These are phyloP conservation scores for Penicillium sp. DNA, from an alignment of 2,329 filamentous ascomycete genomes.

Conservation along the genomic window DNA sequence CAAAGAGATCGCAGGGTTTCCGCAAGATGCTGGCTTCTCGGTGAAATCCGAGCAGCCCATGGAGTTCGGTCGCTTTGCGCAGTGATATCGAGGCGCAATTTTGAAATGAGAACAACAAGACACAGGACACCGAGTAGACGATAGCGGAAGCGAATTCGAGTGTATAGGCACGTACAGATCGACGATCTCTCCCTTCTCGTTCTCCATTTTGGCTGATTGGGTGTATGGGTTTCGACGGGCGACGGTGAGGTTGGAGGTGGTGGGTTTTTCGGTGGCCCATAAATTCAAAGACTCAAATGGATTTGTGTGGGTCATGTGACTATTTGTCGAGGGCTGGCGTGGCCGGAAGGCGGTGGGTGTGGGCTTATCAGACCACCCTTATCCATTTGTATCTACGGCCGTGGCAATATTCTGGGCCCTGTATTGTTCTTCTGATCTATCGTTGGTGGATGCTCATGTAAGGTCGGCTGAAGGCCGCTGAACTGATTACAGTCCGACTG, in stretches of 20 bases:
- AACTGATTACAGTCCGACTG: neutral
- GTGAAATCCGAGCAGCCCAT: neutral
- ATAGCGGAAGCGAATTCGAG: constrained; percentile 16
- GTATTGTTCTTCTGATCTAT: neutral
- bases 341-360: constrained; percentile 19
- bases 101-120: constrained; percentile 18
- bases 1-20: constrained; percentile 6
- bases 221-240: constrained; percentile 43
- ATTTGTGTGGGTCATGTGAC: constrained; percentile 48
- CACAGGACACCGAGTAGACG: constrained; percentile 19
- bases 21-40: neutral
- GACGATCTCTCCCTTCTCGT: constrained; percentile 99
- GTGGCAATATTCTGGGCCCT: constrained; percentile 23
- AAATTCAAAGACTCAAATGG: constrained; percentile 35
- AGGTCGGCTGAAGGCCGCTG: too few relatives aligned
- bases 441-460: neutral
- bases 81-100: constrained; percentile 5
- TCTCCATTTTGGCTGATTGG: constrained; percentile 80
- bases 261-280: constrained; percentile 35
- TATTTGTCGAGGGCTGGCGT: constrained; percentile 41
- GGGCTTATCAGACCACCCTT: constrained; percentile 1
- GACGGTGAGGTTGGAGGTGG: constrained; percentile 36
- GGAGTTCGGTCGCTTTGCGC: constrained; percentile 7
- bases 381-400: neutral
- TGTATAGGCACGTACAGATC: constrained; percentile 74